These are phyloP conservation scores for Cardiospermum halicacabum DNA, from an alignment of 345 rosid species.

Conservation along the genomic window DNA sequence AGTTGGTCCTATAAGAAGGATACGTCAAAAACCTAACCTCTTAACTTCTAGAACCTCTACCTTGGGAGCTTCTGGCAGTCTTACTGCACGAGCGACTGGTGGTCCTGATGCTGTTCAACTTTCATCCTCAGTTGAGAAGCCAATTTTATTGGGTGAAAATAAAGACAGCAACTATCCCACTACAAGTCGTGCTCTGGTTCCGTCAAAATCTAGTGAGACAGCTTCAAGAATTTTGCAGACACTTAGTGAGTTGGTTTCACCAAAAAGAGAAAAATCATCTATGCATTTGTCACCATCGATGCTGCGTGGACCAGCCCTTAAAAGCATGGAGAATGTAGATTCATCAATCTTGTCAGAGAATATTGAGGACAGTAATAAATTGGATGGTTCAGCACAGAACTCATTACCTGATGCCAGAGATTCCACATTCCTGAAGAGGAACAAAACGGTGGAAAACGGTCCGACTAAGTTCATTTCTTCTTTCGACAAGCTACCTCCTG, in stretches of 20 bases:
- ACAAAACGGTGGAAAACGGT: slow-evolving; percentile 33
- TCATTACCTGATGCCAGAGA: slow-evolving; percentile 26
- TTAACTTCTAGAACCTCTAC: slow-evolving; percentile 38
- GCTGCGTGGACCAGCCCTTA: slow-evolving; percentile 72
- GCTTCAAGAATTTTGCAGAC: slow-evolving; percentile 81
- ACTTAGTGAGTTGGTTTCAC: slow-evolving; percentile 54
- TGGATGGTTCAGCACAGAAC: slow-evolving; percentile 17
- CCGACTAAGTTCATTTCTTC: slow-evolving; percentile 24
- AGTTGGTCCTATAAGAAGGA: slow-evolving; percentile 82
- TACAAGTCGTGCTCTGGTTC: slow-evolving; percentile 43
- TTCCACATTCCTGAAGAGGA: slow-evolving; percentile 30
- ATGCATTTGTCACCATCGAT: slow-evolving; percentile 68
- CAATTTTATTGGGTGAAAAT: slow-evolving; percentile 26
- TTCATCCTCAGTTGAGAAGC: slow-evolving; percentile 29
- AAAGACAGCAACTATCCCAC: slow-evolving; percentile 32
- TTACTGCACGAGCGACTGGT: slow-evolving; percentile 26
- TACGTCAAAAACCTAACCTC: slow-evolving; percentile 78
- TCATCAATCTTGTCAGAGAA: slow-evolving; percentile 44
- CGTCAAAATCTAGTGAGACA: slow-evolving; percentile 73
- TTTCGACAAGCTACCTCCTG: slow-evolving; percentile 26
- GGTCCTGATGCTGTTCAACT: slow-evolving; percentile 25
- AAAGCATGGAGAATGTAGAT: slow-evolving; percentile 64
- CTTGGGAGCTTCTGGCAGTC: slow-evolving; percentile 34
- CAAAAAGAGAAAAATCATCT: slow-evolving; percentile 72
- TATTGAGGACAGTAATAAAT: slow-evolving; percentile 32